Evolutionary conservation across 495 filamentous ascomycete species (phyloP).

Genomic region (Hypoxylon cercidicola): DNA sequence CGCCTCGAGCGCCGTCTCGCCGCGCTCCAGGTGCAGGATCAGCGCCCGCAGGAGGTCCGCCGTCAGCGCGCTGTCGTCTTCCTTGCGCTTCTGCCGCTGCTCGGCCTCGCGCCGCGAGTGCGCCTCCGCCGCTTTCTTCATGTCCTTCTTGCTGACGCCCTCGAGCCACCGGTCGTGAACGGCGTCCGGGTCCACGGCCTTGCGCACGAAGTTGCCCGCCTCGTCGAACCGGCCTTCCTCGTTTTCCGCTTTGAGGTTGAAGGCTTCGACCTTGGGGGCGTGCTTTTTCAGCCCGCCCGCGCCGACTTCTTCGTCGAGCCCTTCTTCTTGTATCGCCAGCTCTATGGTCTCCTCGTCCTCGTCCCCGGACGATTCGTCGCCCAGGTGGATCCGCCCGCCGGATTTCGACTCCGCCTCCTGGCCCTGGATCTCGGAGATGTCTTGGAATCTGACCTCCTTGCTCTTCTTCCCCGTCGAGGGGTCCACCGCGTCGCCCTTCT

Average conservation of each 20-base stretch:
- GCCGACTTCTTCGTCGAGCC: conserved; percentile 87
- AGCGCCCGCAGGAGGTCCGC: conserved; percentile 77
- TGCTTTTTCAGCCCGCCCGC: conserved; percentile 90
- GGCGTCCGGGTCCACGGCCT: conserved; percentile 87
- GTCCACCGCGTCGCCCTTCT: conserved; percentile 61
- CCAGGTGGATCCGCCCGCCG: conserved; percentile 70
- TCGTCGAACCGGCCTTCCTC: conserved; percentile 95
- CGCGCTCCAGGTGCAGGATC: conserved; percentile 77
- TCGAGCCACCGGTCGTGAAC: conserved; percentile 93
- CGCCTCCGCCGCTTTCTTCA: conserved; percentile 85
- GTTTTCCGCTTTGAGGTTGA: conserved; percentile 90
- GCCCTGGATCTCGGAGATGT: conserved; percentile 81
- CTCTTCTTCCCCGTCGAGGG: conserved; percentile 68
- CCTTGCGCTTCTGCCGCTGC: conserved; percentile 69
- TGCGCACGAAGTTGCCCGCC: conserved; percentile 89
- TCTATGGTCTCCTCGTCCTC: conserved; percentile 75
- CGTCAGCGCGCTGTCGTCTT: conserved; percentile 78
- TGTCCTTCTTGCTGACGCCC: conserved; percentile 91
- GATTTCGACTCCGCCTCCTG: conserved; percentile 79
- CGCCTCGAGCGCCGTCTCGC: conserved; percentile 91
- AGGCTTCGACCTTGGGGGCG: conserved; percentile 94
- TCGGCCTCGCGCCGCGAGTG: conserved; percentile 87
- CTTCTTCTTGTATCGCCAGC: conserved; percentile 71
- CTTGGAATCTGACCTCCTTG: conserved; percentile 82
- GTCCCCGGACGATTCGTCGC: conserved; percentile 53